Evolutionary conservation across 768 basidiomycete species (phyloP).

Genomic region (Amanita fuliginea): DNA sequence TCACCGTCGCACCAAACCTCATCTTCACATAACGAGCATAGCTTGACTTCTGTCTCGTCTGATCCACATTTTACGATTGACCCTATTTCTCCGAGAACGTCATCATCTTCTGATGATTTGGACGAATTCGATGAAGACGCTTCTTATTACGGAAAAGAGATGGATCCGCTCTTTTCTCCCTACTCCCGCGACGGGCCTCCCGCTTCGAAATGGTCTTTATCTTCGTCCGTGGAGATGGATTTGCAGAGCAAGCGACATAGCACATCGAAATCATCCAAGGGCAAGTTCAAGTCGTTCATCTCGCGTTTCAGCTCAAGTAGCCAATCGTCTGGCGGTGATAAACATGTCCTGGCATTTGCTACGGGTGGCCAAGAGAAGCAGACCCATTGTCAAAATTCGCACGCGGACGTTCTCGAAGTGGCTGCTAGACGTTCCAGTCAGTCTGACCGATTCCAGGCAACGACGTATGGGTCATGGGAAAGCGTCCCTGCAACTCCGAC

Average conservation of each 20-base stretch:
- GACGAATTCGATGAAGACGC: constrained; percentile 7
- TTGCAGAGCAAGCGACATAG: not conserved
- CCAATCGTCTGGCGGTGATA: not conserved
- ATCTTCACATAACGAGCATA: not conserved
- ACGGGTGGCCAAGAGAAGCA: not conserved
- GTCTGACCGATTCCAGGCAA: not conserved
- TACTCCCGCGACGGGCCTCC: not conserved
- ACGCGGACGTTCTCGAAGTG: not conserved
- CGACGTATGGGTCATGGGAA: constrained; percentile 3
- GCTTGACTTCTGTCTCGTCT: not conserved
- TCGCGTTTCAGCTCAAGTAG: not conserved
- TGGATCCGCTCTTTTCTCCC: constrained; percentile 4
- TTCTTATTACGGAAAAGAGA: constrained; percentile 6
- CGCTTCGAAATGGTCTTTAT: constrained; percentile 6
- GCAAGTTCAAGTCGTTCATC: constrained; percentile 3
- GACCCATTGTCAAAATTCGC: not conserved
- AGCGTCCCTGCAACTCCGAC: constrained; percentile 4
- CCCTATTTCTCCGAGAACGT: not conserved
- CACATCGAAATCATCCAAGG: not conserved
- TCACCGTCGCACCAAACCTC: not conserved
- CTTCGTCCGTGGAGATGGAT: constrained; percentile 5
- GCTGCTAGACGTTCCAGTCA: not conserved
- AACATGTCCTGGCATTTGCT: not conserved
- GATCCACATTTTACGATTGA: not conserved
- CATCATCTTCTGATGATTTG: not conserved